Evolutionary conservation across 192 early-diverging fungal species (phyloP).

Genomic region (Physocladia obscura): DNA sequence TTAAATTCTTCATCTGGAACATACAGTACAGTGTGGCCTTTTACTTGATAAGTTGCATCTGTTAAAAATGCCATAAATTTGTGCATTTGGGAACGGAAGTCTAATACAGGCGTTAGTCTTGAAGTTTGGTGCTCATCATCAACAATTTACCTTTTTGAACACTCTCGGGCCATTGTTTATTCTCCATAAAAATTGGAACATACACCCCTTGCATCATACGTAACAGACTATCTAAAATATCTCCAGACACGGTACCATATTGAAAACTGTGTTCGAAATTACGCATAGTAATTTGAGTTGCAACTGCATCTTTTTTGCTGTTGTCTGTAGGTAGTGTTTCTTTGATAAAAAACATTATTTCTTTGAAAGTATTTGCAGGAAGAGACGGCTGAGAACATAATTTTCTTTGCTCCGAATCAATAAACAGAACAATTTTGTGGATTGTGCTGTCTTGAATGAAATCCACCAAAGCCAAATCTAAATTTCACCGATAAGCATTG

Average conservation of each 20-base stretch:
- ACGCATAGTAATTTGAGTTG: conserved; percentile 14
- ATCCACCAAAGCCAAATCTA: not conserved
- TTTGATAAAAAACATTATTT: conserved; percentile 50
- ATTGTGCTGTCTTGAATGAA: conserved; percentile 18
- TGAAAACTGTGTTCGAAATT: conserved; percentile 55
- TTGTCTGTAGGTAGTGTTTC: not conserved
- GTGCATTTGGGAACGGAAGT: conserved; percentile 56
- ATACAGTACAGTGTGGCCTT: conserved; percentile 64
- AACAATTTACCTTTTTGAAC: conserved; percentile 49
- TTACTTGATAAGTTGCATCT: conserved; percentile 58
- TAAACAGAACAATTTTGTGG: conserved; percentile 23
- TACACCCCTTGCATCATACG: conserved; percentile 58
- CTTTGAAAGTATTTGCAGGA: conserved; percentile 27
- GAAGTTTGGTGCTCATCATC: not conserved
- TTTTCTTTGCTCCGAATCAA: conserved; percentile 8
- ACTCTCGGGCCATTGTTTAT: conserved; percentile 62
- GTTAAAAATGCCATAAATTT: conserved; percentile 67
- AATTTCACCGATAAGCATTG: conserved; percentile 6
- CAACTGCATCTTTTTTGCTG: not conserved
- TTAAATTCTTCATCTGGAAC: conserved; percentile 53
- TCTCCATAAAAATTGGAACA: conserved; percentile 60
- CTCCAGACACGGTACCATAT: conserved; percentile 51
- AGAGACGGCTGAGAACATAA: conserved; percentile 31
- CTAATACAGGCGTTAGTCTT: not conserved
- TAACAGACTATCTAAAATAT: conserved; percentile 53